Base-by-base conservation (phyloP, 441 rosid genomes). In the Jatropha podagrica region DNA sequence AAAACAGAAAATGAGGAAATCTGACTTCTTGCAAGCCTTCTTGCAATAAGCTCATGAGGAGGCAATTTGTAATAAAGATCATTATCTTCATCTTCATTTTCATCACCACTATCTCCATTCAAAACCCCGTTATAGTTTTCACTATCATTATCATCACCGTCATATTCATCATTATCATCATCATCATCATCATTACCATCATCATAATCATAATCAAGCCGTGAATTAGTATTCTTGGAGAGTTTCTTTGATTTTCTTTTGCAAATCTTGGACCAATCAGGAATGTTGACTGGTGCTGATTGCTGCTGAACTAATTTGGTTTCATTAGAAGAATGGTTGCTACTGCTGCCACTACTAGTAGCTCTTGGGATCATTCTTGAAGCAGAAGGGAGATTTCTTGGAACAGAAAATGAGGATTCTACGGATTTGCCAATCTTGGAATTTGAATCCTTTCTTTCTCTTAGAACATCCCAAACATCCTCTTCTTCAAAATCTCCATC, bases 401-500 rank as follows among this genome's bases (percentile, higher is more conserved):
- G 68, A 51, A 69, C 82, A 65, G 79, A 69, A 71, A 63, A 62
- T 69, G 85, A 17, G 38, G 83, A 11, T 58, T 80, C 76, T n/a
- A 48, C 41, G 65, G 81, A 79, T 71, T 78, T 84, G 6, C 73
- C 79, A 68, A 72, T 13, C 23, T 60, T 67, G 41, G 73, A 55
- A 54, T 40, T 63, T 65, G 73, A 71, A 64, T 79, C 82, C 56
- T 65, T 78, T 44, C 65, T 78, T 23, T 87, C 88, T 71, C 80
- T 81, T 40, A 87, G 72, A 68, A 88, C 88, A 72, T 82, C 95
- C 95, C 96, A 92, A 61, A 91, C 88, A 65, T 92, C 97, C 69
- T 83, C 88, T 84, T 92, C 98, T 67, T 92, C 89, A 74, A 88
- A 88, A 65, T 92, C 97, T 42, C 85, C 90, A 76, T 89, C 92